These are phyloP conservation scores for Raddia guianensis DNA, from an alignment of 176 grass and related monocot genomes.

Conservation along the genomic window DNA sequence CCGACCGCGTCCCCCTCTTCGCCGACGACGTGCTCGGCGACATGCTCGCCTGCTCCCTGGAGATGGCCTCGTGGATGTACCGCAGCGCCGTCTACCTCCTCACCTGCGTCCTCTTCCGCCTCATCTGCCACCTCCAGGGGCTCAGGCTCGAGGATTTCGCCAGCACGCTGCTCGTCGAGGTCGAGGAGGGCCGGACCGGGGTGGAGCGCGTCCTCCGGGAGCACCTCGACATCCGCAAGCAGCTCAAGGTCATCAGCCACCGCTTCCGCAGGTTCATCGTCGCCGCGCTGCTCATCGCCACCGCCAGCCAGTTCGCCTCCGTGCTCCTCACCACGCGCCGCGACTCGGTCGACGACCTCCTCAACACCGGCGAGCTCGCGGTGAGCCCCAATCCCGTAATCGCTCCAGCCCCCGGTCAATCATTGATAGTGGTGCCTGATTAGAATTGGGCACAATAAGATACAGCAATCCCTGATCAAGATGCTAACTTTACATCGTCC, in stretches of 20 bases:
- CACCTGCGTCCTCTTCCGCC: constrained; percentile 85
- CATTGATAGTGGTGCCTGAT: background rate
- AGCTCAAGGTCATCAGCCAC: constrained; percentile 91
- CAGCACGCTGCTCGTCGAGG: constrained; percentile 55
- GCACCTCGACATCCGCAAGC: constrained; percentile 89
- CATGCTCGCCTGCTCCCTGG: constrained; percentile 53
- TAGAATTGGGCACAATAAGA: background rate
- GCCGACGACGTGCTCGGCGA: constrained; percentile 51
- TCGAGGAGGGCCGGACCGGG: constrained; percentile 52
- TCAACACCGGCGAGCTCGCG: constrained; percentile 87
- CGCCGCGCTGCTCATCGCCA: constrained; percentile 57
- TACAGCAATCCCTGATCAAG: background rate
- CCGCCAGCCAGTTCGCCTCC: constrained; percentile 86
- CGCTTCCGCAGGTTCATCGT: constrained; percentile 84
- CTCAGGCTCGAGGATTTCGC: constrained; percentile 83
- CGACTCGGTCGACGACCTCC: constrained; percentile 69
- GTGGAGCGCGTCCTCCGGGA: constrained; percentile 65
- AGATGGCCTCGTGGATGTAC: constrained; percentile 93
- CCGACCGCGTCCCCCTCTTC: constrained; percentile 58
- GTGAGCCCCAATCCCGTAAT: constrained; percentile 32
- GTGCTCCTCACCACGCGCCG: constrained; percentile 71
- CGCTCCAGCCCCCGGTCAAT: background rate
- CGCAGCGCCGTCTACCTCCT: constrained; percentile 81
- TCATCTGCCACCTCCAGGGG: constrained; percentile 89
- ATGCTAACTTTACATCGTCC: background rate